Base-by-base conservation (phyloP, 2,329 filamentous ascomycete genomes). In the Cytospora leucostoma region DNA sequence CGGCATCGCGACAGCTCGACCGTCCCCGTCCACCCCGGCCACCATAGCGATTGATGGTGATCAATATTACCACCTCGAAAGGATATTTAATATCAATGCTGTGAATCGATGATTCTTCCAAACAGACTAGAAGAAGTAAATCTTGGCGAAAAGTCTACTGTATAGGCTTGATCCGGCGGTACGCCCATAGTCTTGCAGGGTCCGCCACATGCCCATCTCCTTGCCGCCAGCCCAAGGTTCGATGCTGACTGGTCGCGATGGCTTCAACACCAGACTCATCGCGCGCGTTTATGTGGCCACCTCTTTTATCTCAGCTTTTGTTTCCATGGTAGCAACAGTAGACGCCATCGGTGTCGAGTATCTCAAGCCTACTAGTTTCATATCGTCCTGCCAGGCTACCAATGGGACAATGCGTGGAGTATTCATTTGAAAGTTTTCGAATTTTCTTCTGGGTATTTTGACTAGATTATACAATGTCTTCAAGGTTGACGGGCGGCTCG, bases 271-370 rank as follows among this genome's bases (percentile, higher is more conserved):
- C 40, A 15, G 40, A 17, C 47, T 34, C 35, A 32, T 63, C 60
- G 63, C 63, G 63, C 63, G 63, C 63, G 63, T 65, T 60, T 65
- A 63, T 32, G 40, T 32, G 7, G 27, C 19, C 7, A 4, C 38
- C 40, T 38, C 19, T 54, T 44, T 38, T 50, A 54, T 54, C n/a
- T 19, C 53, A n/a, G 38, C 19, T 12, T 38, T 34, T 47, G 51
- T 51, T 55, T 38, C 40, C 51, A 50, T 55, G 40, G 52, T 32
- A 55, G 37, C 59, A 21, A 37, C 51, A 37, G 33, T 55, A 61
- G 54, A 40, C 59, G 51, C 51, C 40, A 15, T 32, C 49, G 54
- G 15, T 40, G 17, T 27, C 40, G 4, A 59, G n/a, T 3, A 37
- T 38, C 40, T 59, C 56, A 59, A 59, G 56, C 40, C 21, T 52